Evolutionary conservation across 2,329 filamentous ascomycete genomes (phyloP).

Genomic region (Sordariomycetes sp.): DNA sequence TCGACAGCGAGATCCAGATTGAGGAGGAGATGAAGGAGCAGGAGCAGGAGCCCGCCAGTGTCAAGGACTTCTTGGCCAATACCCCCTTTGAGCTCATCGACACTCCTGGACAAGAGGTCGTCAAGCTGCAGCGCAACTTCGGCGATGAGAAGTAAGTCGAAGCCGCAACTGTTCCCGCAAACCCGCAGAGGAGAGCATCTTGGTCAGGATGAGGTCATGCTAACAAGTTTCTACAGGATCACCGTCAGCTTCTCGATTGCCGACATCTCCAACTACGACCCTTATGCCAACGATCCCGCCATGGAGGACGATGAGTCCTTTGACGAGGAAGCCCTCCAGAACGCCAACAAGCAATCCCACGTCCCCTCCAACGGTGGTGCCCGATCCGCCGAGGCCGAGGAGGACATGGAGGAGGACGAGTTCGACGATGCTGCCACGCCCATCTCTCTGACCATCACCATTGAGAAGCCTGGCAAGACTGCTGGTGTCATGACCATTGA

Average conservation of each 20-base stretch:
- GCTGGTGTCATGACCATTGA: conserved; percentile 76
- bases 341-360: conserved; percentile 43
- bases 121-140: conserved; percentile 72
- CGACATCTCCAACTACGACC: conserved; percentile 29
- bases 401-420: conserved; percentile 43
- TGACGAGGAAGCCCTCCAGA: conserved; percentile 33
- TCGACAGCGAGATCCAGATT: conserved; percentile 73
- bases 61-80: conserved; percentile 84
- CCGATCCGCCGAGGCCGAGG: conserved; percentile 39
- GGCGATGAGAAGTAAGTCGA: conserved; percentile 74
- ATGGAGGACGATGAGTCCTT: conserved; percentile 28
- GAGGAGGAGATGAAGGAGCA: conserved; percentile 73
- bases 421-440: conserved; percentile 56
- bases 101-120: conserved; percentile 75
- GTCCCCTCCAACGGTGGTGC: conserved; percentile 41
- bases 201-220: too few species aligned
- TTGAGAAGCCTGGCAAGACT: conserved; percentile 72
- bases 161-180: not conserved
- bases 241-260: conserved; percentile 33
- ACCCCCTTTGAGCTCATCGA: conserved; percentile 78
- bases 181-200: too few species aligned
- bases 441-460: conserved; percentile 69
- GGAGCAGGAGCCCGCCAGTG: conserved; percentile 62
- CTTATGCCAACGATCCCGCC: conserved; percentile 25
- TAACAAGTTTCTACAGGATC: conserved; percentile 26